Evolutionary conservation across 257 asterid species (phyloP), one percentile per base, ranked within the genome.

Genomic region (Verbascum thapsus): DNA sequence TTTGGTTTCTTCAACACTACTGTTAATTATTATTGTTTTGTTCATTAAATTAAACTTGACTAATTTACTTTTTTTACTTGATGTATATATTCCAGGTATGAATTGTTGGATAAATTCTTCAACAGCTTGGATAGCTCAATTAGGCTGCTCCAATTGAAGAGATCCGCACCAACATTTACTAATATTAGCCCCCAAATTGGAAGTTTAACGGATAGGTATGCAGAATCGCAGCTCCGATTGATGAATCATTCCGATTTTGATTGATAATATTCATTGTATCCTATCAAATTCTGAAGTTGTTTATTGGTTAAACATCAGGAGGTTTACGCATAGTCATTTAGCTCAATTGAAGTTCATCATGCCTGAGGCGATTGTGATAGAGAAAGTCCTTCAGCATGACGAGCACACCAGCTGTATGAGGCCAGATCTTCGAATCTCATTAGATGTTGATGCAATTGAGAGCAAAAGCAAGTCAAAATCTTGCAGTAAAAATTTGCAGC

Each of bases 311-410:
- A 50, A 62, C 69, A n/a, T 23, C 84, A 94, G 97, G 94, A 90
- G 88, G 82, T 85, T 92, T 67, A 64, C 87, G 1, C 64, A 71
- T 53, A 55, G 77, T 22, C 94, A 92, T 81, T 78, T 91, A 70
- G 95, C 87, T 48, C 96, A 91, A 72, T 10, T 91, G 77, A 88
- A 86, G 80, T 91, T 74, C 64, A 61, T 91, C 66, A 50, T 91
- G 85, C 92, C 95, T 11, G 96, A 86, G 79, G 95, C 83, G 35
- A 80, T 92, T 61, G 83, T 76, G 73, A 12, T 92, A 11, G 85
- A 82, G 80, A 89, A 81, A 77, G 65, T 74, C 30, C 80, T 83
- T 58, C 72, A 45, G 45, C 80, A 37, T 12, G 99, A 92, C 48
- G 99, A 87, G 66, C 76, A 58, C 55, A 87, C 95, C 0, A 30